A percentile compares a stretch with the other conserved stretches of the same genome.
Evolutionary conservation across 345 rosid genomes (phyloP).

Genomic region (Hypericum androsaemum): DNA sequence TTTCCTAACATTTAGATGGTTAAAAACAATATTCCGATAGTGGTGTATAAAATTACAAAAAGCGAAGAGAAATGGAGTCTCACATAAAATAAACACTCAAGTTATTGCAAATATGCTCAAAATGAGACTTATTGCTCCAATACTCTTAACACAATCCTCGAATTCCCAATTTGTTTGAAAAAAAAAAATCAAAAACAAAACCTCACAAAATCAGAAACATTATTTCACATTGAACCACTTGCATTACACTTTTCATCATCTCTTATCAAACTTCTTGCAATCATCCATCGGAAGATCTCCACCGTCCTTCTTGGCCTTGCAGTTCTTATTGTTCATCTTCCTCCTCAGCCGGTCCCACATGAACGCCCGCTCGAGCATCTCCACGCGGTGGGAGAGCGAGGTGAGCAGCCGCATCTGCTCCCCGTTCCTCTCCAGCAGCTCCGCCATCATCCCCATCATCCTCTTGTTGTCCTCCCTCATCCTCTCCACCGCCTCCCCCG

Average conservation of each 20-base stretch:
- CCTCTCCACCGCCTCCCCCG: slow-evolving; percentile 32
- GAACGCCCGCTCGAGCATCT: slow-evolving; percentile 46
- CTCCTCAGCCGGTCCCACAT: slow-evolving; percentile 31
- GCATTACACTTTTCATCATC: background rate
- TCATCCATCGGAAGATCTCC: slow-evolving; percentile 6
- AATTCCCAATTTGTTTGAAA: too few species aligned
- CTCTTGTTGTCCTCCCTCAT: slow-evolving; percentile 51
- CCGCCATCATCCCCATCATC: slow-evolving; percentile 43
- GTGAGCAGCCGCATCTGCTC: slow-evolving; percentile 34
- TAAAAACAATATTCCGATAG: too few species aligned
- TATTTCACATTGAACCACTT: too few species aligned
- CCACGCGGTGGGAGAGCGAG: slow-evolving; percentile 41
- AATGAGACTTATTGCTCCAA: too few species aligned
- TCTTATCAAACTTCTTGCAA: slow-evolving; percentile 13
- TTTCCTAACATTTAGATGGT: too few species aligned
- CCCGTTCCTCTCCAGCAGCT: slow-evolving; percentile 39
- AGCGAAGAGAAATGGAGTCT: too few species aligned
- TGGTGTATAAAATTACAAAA: too few species aligned
- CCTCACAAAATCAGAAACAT: too few species aligned
- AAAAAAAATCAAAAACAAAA: too few species aligned
- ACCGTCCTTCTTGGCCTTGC: slow-evolving; percentile 5
- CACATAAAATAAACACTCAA: too few species aligned
- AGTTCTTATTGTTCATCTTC: slow-evolving; percentile 27
- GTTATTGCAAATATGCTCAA: too few species aligned
- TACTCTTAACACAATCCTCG: too few species aligned